These are phyloP conservation scores for Hypoxylon sp. DNA, from an alignment of 2,329 filamentous ascomycete genomes.

Conservation along the genomic window DNA sequence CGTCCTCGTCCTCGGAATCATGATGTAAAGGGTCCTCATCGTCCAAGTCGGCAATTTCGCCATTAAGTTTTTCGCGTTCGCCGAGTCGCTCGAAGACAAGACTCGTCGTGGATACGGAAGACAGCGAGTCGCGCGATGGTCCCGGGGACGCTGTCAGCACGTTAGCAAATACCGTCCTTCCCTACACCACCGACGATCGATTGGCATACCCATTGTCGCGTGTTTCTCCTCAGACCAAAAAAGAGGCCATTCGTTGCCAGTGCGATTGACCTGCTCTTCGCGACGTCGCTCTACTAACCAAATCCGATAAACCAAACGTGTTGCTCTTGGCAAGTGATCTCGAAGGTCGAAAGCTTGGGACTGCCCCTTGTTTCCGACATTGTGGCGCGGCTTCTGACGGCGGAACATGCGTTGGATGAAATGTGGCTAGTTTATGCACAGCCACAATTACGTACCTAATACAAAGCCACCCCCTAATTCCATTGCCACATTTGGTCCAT, in stretches of 20 bases:
- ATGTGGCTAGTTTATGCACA: constrained; percentile 15
- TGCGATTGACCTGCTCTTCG: not conserved
- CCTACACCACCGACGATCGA: not conserved
- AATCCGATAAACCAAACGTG: constrained; percentile 18
- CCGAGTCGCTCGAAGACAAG: constrained; percentile 84
- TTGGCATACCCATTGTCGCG: constrained; percentile 42
- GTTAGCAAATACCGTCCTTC: constrained; percentile 21
- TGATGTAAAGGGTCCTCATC: constrained; percentile 65
- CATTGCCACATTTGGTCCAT: too few species aligned
- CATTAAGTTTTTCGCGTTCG: constrained; percentile 63
- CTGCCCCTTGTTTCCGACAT: constrained; percentile 15
- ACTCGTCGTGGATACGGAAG: constrained; percentile 87
- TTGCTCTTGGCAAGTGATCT: constrained; percentile 2
- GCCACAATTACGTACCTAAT: not conserved
- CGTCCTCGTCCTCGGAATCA: constrained; percentile 61
- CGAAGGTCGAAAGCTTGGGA: not conserved
- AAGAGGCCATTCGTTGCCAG: constrained; percentile 36
- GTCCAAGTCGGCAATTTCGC: constrained; percentile 58
- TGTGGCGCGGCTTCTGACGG: constrained; percentile 31
- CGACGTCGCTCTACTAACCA: not conserved
- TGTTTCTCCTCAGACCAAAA: constrained; percentile 14
- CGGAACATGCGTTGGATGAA: not conserved
- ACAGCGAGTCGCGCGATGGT: constrained; percentile 72
- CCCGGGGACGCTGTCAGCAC: constrained; percentile 54
- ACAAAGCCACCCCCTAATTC: not conserved